These are phyloP conservation scores for Daucus carota DNA, from an alignment of 129 eudicot genomes.

Conservation along the genomic window DNA sequence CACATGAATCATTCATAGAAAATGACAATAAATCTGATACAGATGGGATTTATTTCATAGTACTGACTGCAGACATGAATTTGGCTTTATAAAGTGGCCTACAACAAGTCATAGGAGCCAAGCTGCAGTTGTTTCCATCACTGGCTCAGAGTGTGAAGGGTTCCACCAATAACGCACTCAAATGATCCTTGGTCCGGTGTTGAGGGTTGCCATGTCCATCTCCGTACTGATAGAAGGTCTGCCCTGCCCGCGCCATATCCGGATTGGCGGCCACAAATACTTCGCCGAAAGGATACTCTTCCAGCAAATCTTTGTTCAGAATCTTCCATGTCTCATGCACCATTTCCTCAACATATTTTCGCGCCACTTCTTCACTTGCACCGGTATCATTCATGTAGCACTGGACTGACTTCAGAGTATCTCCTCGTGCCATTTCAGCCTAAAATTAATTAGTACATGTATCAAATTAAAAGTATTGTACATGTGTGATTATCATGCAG, in stretches of 20 bases:
- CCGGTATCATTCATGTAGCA: constrained; percentile 10
- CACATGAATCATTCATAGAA: too few relatives aligned
- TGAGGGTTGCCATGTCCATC: constrained; percentile 42
- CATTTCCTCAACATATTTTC: not conserved
- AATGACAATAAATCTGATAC: too few relatives aligned
- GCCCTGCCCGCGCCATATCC: not conserved
- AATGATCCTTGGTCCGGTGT: not conserved
- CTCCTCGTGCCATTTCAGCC: constrained; percentile 38
- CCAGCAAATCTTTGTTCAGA: constrained; percentile 29
- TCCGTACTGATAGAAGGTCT: constrained; percentile 12
- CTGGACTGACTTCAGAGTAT: constrained; percentile 15
- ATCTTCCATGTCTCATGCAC: constrained; percentile 2
- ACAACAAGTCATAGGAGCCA: too few relatives aligned
- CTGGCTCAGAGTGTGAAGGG: constrained; percentile 12
- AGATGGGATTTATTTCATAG: too few relatives aligned
- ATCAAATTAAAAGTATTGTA: too few relatives aligned
- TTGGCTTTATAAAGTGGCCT: too few relatives aligned
- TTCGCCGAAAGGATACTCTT: not conserved
- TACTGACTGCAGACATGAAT: too few relatives aligned
- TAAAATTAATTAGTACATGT: too few relatives aligned
- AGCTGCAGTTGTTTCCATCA: not conserved
- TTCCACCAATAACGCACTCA: not conserved
- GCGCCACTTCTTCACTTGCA: constrained; percentile 18
- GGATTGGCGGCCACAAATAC: not conserved
- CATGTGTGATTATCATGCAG: too few relatives aligned